phyloP scores from a whole-genome alignment of 805 yeast genomes.

The Candida schatavii region DNA sequence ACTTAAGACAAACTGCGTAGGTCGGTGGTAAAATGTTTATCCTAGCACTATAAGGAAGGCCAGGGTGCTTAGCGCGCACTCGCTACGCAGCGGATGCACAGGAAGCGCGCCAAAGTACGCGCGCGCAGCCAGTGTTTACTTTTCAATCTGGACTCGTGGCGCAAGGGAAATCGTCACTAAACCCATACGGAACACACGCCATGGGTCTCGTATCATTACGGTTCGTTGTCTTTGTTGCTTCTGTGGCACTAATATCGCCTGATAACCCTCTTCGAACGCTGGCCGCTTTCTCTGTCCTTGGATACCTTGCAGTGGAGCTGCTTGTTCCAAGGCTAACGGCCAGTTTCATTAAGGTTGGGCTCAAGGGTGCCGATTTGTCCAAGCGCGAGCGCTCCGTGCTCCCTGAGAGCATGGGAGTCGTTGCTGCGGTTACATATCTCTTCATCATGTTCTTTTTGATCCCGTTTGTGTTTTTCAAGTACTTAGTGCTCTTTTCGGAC shows the following conservation, averaged over 20 bases:
- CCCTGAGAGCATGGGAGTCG: slow-evolving; percentile 93
- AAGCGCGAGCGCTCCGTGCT: slow-evolving; percentile 71
- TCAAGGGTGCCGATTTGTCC: slow-evolving; percentile 81
- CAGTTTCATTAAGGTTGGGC: slow-evolving; percentile 71
- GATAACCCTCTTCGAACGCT: slow-evolving; percentile 56
- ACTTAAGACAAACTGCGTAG: too few species aligned
- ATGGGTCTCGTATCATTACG: slow-evolving; percentile 1
- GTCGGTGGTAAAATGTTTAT: too few species aligned
- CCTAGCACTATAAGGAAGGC: too few species aligned
- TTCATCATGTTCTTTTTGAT: slow-evolving; percentile 79
- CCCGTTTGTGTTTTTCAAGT: slow-evolving; percentile 82
- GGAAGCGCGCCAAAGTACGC: too few species aligned
- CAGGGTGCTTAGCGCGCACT: too few species aligned
- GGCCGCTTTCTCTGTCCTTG: slow-evolving; percentile 64
- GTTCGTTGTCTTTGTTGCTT: slow-evolving; percentile 12
- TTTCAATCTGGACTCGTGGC: too few species aligned
- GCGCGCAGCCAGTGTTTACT: too few species aligned
- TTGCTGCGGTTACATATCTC: slow-evolving; percentile 77
- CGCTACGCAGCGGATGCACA: too few species aligned
- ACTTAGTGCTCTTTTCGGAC: slow-evolving; percentile 52
- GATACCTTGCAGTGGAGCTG: slow-evolving; percentile 56
- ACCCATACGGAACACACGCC: too few species aligned
- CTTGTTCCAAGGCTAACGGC: slow-evolving; percentile 69
- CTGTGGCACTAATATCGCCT: slow-evolving; percentile 27
- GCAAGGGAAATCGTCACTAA: too few species aligned